phyloP scores from a whole-genome alignment of 2,329 filamentous ascomycete species.

The Penicillium brasilianum region DNA sequence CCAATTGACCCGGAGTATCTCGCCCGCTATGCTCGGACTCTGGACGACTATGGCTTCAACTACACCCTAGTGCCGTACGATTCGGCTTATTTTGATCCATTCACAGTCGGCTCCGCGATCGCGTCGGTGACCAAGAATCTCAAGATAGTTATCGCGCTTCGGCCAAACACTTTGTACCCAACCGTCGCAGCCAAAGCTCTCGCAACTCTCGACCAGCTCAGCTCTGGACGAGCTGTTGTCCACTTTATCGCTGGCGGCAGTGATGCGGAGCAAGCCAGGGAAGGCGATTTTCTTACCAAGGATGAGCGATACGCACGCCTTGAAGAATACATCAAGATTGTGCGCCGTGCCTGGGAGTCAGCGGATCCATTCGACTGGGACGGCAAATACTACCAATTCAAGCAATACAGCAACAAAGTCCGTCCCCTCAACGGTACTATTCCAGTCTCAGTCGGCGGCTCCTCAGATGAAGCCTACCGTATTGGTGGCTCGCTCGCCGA shows the following conservation, averaged over 20 bases:
- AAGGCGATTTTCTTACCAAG: conserved; percentile 65
- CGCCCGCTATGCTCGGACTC: conserved; percentile 25
- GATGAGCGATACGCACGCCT: conserved; percentile 62
- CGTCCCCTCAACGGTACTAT: conserved; percentile 60
- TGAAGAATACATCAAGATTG: conserved; percentile 67
- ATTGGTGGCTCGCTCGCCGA: conserved; percentile 64
- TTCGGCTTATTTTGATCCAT: conserved; percentile 61
- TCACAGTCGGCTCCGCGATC: conserved; percentile 64
- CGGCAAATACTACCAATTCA: conserved; percentile 64
- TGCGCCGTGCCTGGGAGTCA: conserved; percentile 63
- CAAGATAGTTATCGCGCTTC: conserved; percentile 65
- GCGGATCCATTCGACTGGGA: conserved; percentile 66
- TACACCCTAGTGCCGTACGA: conserved; percentile 67
- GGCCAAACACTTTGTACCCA: conserved; percentile 66
- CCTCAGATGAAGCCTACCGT: conserved; percentile 64
- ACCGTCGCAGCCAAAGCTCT: conserved; percentile 67
- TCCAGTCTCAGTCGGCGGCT: conserved; percentile 64
- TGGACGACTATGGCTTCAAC: conserved; percentile 62
- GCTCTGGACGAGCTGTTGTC: conserved; percentile 62
- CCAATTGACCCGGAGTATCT: conserved; percentile 51
- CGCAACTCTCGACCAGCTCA: conserved; percentile 65
- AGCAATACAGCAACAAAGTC: conserved; percentile 61
- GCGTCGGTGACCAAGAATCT: conserved; percentile 62
- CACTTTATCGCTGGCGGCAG: conserved; percentile 68
- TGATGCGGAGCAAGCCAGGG: conserved; percentile 63